Conservation (phyloP, 495 filamentous ascomycete genomes). For the Podospora fimiseda region DNA sequence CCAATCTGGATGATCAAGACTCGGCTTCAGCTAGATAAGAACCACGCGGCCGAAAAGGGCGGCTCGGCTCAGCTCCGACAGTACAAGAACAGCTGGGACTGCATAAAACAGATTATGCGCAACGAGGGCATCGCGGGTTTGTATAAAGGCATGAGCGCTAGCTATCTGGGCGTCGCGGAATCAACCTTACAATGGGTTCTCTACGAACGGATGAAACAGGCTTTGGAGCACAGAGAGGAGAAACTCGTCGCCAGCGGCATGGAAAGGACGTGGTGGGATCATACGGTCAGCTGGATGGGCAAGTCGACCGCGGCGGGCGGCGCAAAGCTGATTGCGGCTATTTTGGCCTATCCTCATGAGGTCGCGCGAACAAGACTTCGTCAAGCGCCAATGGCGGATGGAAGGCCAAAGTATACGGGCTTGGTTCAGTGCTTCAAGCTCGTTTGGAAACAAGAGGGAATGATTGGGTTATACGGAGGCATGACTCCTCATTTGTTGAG, state of each 20-base stretch:
- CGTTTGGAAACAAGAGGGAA: constrained; percentile 78
- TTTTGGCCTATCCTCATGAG: constrained; percentile 86
- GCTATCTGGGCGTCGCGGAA: constrained; percentile 80
- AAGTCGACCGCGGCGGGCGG: constrained; percentile 69
- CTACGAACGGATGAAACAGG: constrained; percentile 76
- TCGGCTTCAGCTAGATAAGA: constrained; percentile 77
- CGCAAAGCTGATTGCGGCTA: constrained; percentile 73
- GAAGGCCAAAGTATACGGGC: constrained; percentile 73
- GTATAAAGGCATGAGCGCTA: constrained; percentile 81
- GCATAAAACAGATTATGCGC: constrained; percentile 65
- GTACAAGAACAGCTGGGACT: constrained; percentile 80
- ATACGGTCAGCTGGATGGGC: constrained; percentile 59
- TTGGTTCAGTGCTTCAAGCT: constrained; percentile 74
- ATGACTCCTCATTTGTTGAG: constrained; percentile 80
- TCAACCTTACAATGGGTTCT: constrained; percentile 81
- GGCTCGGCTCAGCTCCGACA: constrained; percentile 46
- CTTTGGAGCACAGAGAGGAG: constrained; percentile 53
- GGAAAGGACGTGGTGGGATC: constrained; percentile 55
- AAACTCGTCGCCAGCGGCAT: constrained; percentile 46
- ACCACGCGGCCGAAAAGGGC: constrained; percentile 45
- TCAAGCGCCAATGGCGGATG: constrained; percentile 69
- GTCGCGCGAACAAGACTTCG: constrained; percentile 75
- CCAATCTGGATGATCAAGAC: constrained; percentile 94
- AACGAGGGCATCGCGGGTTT: constrained; percentile 71
- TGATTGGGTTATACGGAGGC: constrained; percentile 76